Evolutionary conservation across 768 basidiomycete genomes (phyloP).

Genomic region (Cubamyces sp.): DNA sequence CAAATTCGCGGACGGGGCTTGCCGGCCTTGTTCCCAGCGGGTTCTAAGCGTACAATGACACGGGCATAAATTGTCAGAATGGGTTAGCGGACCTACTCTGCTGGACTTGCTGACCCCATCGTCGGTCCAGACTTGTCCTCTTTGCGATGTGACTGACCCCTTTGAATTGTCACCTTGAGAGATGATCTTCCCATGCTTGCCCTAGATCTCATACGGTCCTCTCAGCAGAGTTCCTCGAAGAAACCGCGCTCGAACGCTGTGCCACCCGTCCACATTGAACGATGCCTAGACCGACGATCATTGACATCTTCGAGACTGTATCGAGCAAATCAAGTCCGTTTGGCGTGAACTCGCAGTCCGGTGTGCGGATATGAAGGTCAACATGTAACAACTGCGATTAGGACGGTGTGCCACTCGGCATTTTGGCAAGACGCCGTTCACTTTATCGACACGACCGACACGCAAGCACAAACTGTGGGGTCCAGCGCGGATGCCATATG

Average conservation of each 20-base stretch:
- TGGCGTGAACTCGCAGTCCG: neutral
- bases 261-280: slow-evolving; percentile 1
- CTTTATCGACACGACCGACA: slow-evolving; percentile 9
- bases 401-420: slow-evolving; percentile 13
- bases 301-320: neutral
- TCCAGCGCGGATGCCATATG: slow-evolving; percentile 1
- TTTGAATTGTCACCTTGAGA: neutral
- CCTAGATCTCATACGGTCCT: neutral
- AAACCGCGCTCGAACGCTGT: slow-evolving; percentile 2
- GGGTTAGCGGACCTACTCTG: neutral
- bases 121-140: slow-evolving; percentile 7
- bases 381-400: neutral
- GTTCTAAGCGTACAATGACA: neutral
- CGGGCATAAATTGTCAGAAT: slow-evolving; percentile 1
- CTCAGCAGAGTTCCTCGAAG: neutral
- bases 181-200: neutral
- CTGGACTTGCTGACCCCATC: neutral
- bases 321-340: slow-evolving; percentile 4
- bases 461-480: neutral
- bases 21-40: slow-evolving; percentile 4
- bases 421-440: neutral
- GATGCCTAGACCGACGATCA: neutral
- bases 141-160: neutral
- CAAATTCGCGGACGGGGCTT: neutral
- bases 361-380: neutral